These are phyloP conservation scores for Hymenoscyphus fructigenus DNA, from an alignment of 2,329 filamentous ascomycete species.

Conservation along the genomic window DNA sequence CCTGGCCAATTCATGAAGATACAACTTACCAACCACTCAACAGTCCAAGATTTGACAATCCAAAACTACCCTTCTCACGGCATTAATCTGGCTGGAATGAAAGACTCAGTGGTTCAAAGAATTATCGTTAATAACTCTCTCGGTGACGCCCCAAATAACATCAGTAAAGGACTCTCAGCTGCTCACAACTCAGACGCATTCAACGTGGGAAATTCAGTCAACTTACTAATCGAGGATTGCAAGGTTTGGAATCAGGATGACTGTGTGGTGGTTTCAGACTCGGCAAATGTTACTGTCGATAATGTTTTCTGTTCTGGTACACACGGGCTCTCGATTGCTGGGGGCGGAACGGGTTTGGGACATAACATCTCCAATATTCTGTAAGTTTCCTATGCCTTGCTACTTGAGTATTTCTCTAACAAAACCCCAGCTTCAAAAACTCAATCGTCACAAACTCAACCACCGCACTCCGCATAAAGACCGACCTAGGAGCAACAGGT, in stretches of 20 bases:
- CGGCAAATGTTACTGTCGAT: conserved; percentile 14
- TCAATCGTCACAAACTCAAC: conserved; percentile 28
- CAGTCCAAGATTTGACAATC: conserved; percentile 41
- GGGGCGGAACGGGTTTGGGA: conserved; percentile 11
- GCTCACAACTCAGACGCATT: conserved; percentile 42
- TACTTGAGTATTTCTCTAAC: too few species aligned
- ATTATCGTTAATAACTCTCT: conserved; percentile 42
- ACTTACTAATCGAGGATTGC: conserved; percentile 32
- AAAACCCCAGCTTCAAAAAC: conserved; percentile 24
- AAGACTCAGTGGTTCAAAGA: conserved; percentile 37
- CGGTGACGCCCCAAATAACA: conserved; percentile 38
- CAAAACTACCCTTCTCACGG: conserved; percentile 43
- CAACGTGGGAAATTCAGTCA: conserved; percentile 35
- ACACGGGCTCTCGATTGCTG: conserved; percentile 17
- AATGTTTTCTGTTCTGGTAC: conserved; percentile 16
- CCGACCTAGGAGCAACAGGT: conserved; percentile 38
- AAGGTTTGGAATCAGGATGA: conserved; percentile 38
- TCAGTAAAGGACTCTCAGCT: conserved; percentile 37
- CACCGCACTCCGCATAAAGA: conserved; percentile 40
- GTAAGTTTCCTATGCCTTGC: conserved; percentile 1
- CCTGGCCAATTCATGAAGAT: conserved; percentile 44
- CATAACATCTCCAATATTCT: conserved; percentile 17
- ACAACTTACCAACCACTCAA: conserved; percentile 41
- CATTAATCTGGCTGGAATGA: conserved; percentile 38
- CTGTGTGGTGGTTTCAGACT: conserved; percentile 31